Conservation (phyloP, 1,139 yeast genomes). For the Scheffersomyces segobiensis region DNA sequence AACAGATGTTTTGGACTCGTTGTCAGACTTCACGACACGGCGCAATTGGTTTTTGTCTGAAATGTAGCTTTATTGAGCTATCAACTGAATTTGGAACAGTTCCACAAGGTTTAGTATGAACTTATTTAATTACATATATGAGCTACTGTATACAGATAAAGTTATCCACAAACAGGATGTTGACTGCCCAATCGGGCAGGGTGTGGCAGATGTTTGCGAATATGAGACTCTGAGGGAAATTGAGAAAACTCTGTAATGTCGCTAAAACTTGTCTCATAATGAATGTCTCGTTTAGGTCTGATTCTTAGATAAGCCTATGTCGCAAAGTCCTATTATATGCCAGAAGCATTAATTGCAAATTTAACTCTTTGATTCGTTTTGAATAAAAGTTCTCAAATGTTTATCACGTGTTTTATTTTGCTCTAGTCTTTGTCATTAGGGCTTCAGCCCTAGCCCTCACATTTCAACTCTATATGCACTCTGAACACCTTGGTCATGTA, state of each 20-base stretch:
- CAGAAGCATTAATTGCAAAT: not conserved
- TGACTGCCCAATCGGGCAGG: slow-evolving; percentile 5
- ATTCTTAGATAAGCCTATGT: not conserved
- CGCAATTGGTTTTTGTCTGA: not conserved
- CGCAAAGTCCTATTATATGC: not conserved
- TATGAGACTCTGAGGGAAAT: not conserved
- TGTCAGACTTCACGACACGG: not conserved
- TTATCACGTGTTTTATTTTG: not conserved
- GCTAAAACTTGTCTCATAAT: not conserved
- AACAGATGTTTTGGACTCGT: not conserved
- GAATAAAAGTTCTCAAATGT: not conserved
- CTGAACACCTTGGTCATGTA: slow-evolving; percentile 6
- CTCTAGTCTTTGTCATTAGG: slow-evolving; percentile 2
- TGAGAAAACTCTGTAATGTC: too few relatives aligned
- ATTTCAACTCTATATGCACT: slow-evolving; percentile 1
- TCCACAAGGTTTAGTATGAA: not conserved
- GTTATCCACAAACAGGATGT: slow-evolving; percentile 1
- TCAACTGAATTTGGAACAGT: not conserved
- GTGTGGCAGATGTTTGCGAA: not conserved
- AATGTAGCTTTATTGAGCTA: not conserved
- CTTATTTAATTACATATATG: not conserved
- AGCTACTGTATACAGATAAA: not conserved
- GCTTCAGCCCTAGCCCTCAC: slow-evolving; percentile 9
- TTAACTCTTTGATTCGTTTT: not conserved
- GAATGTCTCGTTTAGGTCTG: not conserved